phyloP scores from a whole-genome alignment of 1,284 basidiomycete genomes.

The Violaceomyces palustris region DNA sequence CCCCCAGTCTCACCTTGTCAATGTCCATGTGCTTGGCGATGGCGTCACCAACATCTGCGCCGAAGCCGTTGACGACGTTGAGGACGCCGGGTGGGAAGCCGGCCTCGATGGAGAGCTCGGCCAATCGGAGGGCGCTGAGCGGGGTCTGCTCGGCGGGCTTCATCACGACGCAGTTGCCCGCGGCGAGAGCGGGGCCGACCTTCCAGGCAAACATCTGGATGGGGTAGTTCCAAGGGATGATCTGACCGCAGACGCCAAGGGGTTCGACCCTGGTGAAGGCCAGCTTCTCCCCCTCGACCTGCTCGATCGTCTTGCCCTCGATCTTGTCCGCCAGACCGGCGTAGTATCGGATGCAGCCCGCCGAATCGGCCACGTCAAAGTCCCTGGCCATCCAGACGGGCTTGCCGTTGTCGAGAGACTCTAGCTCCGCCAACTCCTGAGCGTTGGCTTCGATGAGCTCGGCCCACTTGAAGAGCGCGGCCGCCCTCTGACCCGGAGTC shows the following conservation, averaged over 20 bases:
- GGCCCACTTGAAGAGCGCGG: constrained; percentile 64
- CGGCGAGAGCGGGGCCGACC: constrained; percentile 58
- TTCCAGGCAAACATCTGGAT: constrained; percentile 54
- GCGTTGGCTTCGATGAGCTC: constrained; percentile 66
- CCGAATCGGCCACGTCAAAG: constrained; percentile 66
- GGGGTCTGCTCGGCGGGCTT: constrained; percentile 70
- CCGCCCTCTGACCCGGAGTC: constrained; percentile 58
- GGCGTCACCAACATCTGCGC: constrained; percentile 69
- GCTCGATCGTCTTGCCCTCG: constrained; percentile 72
- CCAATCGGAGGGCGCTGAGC: constrained; percentile 64
- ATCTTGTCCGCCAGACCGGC: constrained; percentile 70
- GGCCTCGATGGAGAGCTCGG: constrained; percentile 68
- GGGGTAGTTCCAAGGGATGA: constrained; percentile 65
- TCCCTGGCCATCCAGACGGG: constrained; percentile 64
- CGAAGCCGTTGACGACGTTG: constrained; percentile 72
- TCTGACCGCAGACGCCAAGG: constrained; percentile 67
- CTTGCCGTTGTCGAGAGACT: constrained; percentile 68
- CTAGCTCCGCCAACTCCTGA: constrained; percentile 60
- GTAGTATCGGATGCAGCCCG: constrained; percentile 62
- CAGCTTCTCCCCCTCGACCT: constrained; percentile 67
- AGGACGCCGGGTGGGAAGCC: constrained; percentile 73
- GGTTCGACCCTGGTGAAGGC: constrained; percentile 73
- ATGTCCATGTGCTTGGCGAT: constrained; percentile 61
- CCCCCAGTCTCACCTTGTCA: too few species aligned
- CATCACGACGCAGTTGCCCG: constrained; percentile 54